Percentiles rank a stretch among this genome's conserved stretches.
Evolutionary conservation across 345 rosid species (phyloP).

Genomic region (Acer negundo): DNA sequence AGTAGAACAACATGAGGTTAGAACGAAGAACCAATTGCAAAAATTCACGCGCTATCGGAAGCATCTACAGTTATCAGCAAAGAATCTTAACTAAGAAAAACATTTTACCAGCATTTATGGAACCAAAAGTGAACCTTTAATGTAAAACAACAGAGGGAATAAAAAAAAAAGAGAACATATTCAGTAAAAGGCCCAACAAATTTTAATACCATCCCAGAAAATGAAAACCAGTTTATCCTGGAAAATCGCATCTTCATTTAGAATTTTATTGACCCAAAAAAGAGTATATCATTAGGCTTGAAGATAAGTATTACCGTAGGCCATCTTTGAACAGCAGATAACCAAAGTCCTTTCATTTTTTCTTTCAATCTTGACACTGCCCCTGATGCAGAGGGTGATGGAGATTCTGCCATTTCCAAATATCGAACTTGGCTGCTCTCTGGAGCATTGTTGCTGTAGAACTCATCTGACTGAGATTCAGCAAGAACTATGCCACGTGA

Average conservation of each 20-base stretch:
- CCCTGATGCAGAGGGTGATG: constrained; percentile 43
- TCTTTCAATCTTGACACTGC: constrained; percentile 50
- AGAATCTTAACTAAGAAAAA: not conserved
- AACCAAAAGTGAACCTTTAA: not conserved
- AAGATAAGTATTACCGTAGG: constrained; percentile 54
- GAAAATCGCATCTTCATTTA: not conserved
- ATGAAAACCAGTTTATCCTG: not conserved
- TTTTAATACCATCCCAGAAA: not conserved
- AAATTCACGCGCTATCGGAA: constrained; percentile 79
- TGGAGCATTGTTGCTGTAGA: constrained; percentile 23
- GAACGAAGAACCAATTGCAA: constrained; percentile 81
- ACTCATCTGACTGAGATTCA: constrained; percentile 57
- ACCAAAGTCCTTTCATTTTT: constrained; percentile 50
- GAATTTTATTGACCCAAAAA: not conserved
- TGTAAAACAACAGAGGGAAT: not conserved
- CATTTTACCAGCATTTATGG: not conserved
- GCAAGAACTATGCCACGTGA: constrained; percentile 64
- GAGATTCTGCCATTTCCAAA: constrained; percentile 31
- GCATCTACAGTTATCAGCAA: constrained; percentile 44
- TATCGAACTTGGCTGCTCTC: constrained; percentile 40
- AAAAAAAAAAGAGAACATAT: not conserved
- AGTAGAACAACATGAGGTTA: constrained; percentile 95
- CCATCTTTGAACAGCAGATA: constrained; percentile 68
- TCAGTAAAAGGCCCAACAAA: not conserved
- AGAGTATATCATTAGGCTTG: not conserved